phyloP scores from a whole-genome alignment of 2,329 filamentous ascomycete genomes.

The Sporothrix brunneoviolacea region DNA sequence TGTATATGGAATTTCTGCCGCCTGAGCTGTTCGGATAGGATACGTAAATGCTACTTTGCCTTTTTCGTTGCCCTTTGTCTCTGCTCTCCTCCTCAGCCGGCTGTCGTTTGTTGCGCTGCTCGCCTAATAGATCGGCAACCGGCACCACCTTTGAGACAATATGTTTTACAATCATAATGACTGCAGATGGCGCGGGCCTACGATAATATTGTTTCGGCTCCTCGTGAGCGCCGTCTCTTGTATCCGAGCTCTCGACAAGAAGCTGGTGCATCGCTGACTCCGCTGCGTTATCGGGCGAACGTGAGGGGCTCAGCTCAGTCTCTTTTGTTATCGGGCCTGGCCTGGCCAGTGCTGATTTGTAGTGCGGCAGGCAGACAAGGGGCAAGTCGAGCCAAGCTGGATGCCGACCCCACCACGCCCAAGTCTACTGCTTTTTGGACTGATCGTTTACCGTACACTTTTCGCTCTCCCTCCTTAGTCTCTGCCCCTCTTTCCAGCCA shows the following conservation, averaged over 20 bases:
- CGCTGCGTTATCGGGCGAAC: constrained; percentile 5
- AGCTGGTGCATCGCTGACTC: too few relatives aligned
- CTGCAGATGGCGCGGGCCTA: too few relatives aligned
- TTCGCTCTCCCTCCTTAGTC: background rate
- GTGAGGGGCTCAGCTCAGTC: background rate
- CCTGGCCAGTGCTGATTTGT: too few relatives aligned
- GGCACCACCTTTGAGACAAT: background rate
- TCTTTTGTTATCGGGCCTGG: background rate
- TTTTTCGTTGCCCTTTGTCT: background rate
- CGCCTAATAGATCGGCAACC: background rate
- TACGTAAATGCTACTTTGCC: background rate
- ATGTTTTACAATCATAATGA: constrained; percentile 1
- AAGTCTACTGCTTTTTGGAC: background rate
- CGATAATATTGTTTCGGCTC: too few relatives aligned
- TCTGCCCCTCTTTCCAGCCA: constrained; percentile 4
- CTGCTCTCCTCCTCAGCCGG: background rate
- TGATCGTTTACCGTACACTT: constrained; percentile 2
- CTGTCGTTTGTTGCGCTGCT: background rate
- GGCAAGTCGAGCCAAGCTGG: background rate
- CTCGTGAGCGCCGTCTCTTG: too few relatives aligned
- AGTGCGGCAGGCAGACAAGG: background rate
- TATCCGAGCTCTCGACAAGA: too few relatives aligned
- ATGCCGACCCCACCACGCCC: background rate
- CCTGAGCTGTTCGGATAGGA: background rate
- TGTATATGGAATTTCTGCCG: background rate